Evolutionary conservation across 306 rosid genomes (phyloP).

Genomic region (Trichosanthes cucumerina): DNA sequence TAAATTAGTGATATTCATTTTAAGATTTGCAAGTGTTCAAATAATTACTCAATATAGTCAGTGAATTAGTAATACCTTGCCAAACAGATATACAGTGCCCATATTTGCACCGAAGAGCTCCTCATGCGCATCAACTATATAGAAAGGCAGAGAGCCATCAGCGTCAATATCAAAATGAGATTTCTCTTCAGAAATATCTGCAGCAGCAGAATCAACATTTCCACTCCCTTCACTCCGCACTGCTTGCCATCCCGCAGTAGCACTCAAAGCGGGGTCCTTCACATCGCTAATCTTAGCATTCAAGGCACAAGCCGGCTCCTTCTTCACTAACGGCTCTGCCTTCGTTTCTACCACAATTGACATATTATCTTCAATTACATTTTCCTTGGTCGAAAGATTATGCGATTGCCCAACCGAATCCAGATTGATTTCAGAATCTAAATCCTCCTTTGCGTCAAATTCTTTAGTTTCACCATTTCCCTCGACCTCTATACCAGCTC

Average conservation of each 20-base stretch:
- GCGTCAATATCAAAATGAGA: conserved; percentile 40
- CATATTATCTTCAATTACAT: conserved; percentile 25
- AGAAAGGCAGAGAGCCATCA: conserved; percentile 66
- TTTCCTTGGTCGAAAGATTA: conserved; percentile 14
- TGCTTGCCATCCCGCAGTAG: conserved; percentile 71
- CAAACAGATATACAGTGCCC: conserved; percentile 80
- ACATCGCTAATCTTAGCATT: conserved; percentile 61
- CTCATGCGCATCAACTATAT: conserved; percentile 71
- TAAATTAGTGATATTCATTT: conserved; percentile 10
- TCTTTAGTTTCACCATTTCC: conserved; percentile 14
- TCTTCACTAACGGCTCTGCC: conserved; percentile 23
- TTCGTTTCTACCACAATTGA: conserved; percentile 24
- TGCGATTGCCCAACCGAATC: conserved; percentile 8
- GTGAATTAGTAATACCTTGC: conserved; percentile 51
- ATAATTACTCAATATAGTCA: neutral
- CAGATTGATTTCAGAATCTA: conserved; percentile 16
- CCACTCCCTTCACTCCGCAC: conserved; percentile 34
- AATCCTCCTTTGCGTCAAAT: conserved; percentile 9
- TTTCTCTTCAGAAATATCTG: conserved; percentile 29
- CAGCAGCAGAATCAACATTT: conserved; percentile 18
- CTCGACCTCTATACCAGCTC: conserved; percentile 6
- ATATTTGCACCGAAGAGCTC: conserved; percentile 68
- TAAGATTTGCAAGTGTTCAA: neutral
- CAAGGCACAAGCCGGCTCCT: conserved; percentile 40
- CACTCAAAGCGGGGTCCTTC: conserved; percentile 47